These are phyloP conservation scores for Hypericum androsaemum DNA, from an alignment of 345 rosid genomes.

Conservation along the genomic window DNA sequence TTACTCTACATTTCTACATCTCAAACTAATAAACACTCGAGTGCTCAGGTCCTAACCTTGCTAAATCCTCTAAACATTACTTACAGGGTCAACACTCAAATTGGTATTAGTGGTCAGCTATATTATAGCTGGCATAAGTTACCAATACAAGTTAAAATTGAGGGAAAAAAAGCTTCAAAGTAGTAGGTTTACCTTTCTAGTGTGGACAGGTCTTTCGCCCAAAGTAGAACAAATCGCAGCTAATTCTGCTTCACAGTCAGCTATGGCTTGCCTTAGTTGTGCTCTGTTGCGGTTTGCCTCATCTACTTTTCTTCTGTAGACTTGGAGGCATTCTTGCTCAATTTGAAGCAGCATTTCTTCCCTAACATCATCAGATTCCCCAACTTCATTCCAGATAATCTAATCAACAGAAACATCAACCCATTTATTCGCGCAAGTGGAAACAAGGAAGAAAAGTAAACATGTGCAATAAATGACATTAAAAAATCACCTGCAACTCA, in stretches of 20 bases:
- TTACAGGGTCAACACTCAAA: too few relatives aligned
- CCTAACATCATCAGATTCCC: slow-evolving; percentile 69
- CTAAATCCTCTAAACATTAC: too few relatives aligned
- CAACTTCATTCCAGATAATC: slow-evolving; percentile 98
- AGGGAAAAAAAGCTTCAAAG: not conserved
- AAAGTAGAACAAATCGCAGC: slow-evolving; percentile 81
- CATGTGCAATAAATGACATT: too few relatives aligned
- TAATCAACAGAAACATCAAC: slow-evolving; percentile 10
- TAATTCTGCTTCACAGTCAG: slow-evolving; percentile 85
- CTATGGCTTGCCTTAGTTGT: slow-evolving; percentile 67
- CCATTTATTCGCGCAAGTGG: too few relatives aligned
- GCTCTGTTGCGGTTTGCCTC: slow-evolving; percentile 76
- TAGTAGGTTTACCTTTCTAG: slow-evolving; percentile 53
- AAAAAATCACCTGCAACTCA: too few relatives aligned
- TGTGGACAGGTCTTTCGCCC: slow-evolving; percentile 87
- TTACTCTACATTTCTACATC: too few relatives aligned
- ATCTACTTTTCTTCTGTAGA: slow-evolving; percentile 88
- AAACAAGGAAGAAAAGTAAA: too few relatives aligned
- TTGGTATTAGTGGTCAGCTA: too few relatives aligned
- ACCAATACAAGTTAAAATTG: not conserved
- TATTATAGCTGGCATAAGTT: too few relatives aligned
- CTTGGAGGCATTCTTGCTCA: slow-evolving; percentile 90
- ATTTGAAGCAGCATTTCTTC: slow-evolving; percentile 85
- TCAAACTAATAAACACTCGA: too few relatives aligned
- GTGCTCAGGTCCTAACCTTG: too few relatives aligned